phyloP scores from a whole-genome alignment of 352 stramenopile species.

The Phytophthora aleatoria region DNA sequence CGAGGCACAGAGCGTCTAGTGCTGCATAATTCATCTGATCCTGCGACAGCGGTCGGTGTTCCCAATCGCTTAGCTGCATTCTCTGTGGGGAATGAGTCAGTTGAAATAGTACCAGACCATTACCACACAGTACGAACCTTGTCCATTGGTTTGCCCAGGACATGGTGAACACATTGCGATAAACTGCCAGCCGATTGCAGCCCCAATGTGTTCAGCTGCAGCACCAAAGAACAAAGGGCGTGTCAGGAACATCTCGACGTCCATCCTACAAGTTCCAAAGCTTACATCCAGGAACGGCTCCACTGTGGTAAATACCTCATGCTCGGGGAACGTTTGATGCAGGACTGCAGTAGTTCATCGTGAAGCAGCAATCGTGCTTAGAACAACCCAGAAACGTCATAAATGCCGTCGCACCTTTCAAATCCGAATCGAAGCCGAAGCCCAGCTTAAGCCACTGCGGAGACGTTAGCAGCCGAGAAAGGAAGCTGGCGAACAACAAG shows the following conservation, averaged over 20 bases:
- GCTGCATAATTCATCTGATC: slow-evolving; percentile 36
- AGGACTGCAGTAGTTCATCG: slow-evolving; percentile 34
- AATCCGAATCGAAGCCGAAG: slow-evolving; percentile 71
- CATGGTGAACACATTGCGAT: slow-evolving; percentile 38
- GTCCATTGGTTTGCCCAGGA: slow-evolving; percentile 65
- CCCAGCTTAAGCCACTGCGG: slow-evolving; percentile 52
- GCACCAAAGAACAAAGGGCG: not conserved
- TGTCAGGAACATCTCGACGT: slow-evolving; percentile 5
- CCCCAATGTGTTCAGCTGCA: slow-evolving; percentile 39
- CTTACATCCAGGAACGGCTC: slow-evolving; percentile 54
- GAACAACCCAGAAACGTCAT: not conserved
- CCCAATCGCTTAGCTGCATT: slow-evolving; percentile 44
- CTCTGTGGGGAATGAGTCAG: slow-evolving; percentile 14
- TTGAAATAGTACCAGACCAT: not conserved
- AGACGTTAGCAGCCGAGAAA: slow-evolving; percentile 45
- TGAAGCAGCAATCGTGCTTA: not conserved
- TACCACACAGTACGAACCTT: slow-evolving; percentile 41
- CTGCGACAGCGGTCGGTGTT: slow-evolving; percentile 30
- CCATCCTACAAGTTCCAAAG: not conserved
- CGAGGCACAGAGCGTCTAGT: slow-evolving; percentile 36
- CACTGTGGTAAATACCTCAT: slow-evolving; percentile 40
- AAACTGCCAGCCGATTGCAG: slow-evolving; percentile 35
- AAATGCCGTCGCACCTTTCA: slow-evolving; percentile 50
- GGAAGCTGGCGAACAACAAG: slow-evolving; percentile 54
- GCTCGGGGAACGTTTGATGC: slow-evolving; percentile 70